Evolutionary conservation across 1,284 basidiomycete genomes (phyloP), one percentile per base, ranked within the genome.

Genomic region (Moesziomyces globuligerus): DNA sequence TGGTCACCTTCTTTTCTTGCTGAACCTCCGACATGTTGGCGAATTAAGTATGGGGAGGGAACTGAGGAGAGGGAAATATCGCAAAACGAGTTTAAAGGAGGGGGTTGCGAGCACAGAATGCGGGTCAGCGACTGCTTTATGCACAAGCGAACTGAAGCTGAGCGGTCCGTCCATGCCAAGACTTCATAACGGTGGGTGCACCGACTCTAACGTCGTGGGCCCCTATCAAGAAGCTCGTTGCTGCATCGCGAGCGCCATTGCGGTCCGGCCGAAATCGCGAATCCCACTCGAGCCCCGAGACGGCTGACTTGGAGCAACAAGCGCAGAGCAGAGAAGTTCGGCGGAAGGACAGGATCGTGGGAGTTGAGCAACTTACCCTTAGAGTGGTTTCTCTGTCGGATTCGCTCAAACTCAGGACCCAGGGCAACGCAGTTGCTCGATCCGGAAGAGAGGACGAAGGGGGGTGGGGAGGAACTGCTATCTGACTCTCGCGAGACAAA

Each of bases 1-100:
- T 70, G 55, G 66, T 56, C 20, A 52, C 57, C 73, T 62, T 75
- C 66, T 72, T 72, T 43, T 72, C 66, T 41, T 73, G 59, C 23
- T 55, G 48, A 42, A 68, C 55, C 28, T 58, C 55, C 29, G 70
- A 72, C 60, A 72, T 64, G 50, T 48, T 61, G 64, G 49, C 45
- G 40, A 38, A 42, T 28, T 44, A 20, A 8, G 34, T 15, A 34
- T 17, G 44, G 42, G 29, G 52, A 44, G 20, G 44, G 39, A 32
- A 18, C 23, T 24, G 40, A 25, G 45, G 34, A 23, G 37, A 38
- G 40, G n/a, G n/a, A 44, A 48, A 42, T 48, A 56, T 52, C 46
- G 37, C 46, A 18, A n/a, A 28, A 25, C 3, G 17, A 28, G 24
- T n/a, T n/a, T n/a, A n/a, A 28, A 25, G 36, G 24, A 37, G 29